Conservation (phyloP, 345 rosid species). For the Eutrema yunnanense region DNA sequence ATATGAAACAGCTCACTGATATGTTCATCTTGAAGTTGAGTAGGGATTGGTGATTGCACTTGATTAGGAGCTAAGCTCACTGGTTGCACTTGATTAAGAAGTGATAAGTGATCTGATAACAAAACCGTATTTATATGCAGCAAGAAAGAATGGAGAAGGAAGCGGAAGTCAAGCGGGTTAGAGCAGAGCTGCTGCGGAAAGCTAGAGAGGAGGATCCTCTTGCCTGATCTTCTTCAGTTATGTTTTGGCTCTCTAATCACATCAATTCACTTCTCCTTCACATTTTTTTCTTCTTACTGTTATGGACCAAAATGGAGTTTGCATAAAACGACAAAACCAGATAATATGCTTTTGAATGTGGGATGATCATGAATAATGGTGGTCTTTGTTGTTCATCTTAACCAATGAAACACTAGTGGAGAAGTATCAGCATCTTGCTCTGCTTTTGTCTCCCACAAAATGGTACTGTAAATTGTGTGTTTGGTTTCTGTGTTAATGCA, state of each 20-base stretch:
- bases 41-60: not conserved
- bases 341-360: constrained; percentile 7
- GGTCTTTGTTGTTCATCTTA: not conserved
- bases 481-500: not conserved
- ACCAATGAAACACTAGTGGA: not conserved
- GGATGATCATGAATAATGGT: constrained; percentile 25
- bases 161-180: constrained; percentile 50
- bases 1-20: not conserved
- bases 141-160: constrained; percentile 56
- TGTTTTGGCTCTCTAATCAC: not conserved
- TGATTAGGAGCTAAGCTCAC: not conserved
- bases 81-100: not conserved
- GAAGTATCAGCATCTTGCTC: not conserved
- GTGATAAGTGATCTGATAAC: not conserved
- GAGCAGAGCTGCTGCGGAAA: constrained; percentile 46
- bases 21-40: not conserved
- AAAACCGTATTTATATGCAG: constrained; percentile 21
- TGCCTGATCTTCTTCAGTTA: constrained; percentile 25
- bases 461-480: not conserved
- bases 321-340: constrained; percentile 12
- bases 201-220: constrained; percentile 44
- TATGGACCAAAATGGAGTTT: not conserved
- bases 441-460: not conserved
- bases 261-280: constrained; percentile 1
- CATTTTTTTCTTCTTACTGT: not conserved